Base-by-base conservation (phyloP, 2,329 filamentous ascomycete genomes). In the Leptographium lundbergii region DNA sequence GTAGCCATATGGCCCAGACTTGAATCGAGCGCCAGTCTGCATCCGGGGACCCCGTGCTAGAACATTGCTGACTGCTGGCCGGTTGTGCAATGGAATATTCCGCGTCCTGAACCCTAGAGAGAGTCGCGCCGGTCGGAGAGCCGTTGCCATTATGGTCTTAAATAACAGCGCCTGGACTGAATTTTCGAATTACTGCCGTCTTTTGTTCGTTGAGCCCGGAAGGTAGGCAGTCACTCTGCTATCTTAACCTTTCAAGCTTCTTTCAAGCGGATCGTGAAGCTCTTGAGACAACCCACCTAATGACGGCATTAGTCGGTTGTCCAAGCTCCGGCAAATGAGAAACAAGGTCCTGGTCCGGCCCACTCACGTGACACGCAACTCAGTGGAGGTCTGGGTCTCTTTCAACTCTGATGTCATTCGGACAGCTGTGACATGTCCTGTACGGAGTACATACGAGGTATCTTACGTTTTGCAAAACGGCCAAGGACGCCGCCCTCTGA, bases 1-100 rank as follows among this genome's bases (percentile, higher is more conserved):
- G 74, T 94, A 94, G 67, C 89, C 89, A 69, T 89, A 91, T 0
- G 82, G 81, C 0, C 80, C 81, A 4, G 81, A 83, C 67, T 81
- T 81, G 69, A 69, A 68, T 52, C 81, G 77, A 57, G 62, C 54
- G 0, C 50, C 36, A 14, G 45, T 58, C 55, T 57, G 56, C 50
- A 24, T 48, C 50, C 56, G n/a, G 4, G 60, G 60, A 39, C 39
- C 36, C 10, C 29, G 53, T n/a, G 25, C 54, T 34, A 24, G 1
- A 4, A 24, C 25, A n/a, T 14, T n/a, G 3, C 36, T 6, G 61
- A 25, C 29, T 54, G 36, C 45, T 36, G 55, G 47, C 56, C 29
- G 9, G 14, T 25, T 17, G 36, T 14, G 22, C 34, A 29, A 24
- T 29, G 34, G 47, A 14, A 13, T 24, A 6, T 42, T 25, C 42